Conservation (phyloP, 768 basidiomycete species). For the Termitomyces sp. region DNA sequence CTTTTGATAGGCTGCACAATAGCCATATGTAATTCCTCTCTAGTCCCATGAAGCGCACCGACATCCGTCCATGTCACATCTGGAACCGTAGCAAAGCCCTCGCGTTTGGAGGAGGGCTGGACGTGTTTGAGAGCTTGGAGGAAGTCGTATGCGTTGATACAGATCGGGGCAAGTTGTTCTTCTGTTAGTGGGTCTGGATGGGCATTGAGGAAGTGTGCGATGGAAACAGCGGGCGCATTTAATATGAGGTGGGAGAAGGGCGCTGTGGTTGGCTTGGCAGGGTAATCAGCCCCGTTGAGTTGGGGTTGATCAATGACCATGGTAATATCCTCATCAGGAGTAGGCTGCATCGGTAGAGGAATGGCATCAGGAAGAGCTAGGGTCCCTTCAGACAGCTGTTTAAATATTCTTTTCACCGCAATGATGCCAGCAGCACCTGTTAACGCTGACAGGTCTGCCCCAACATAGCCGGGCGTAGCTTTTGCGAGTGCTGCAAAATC, state of each 20-base stretch:
- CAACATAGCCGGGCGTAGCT: slow-evolving; percentile 95
- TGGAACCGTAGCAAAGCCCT: slow-evolving; percentile 96
- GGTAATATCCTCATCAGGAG: slow-evolving; percentile 29
- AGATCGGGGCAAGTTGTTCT: slow-evolving; percentile 76
- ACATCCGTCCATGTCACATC: slow-evolving; percentile 95
- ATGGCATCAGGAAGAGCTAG: slow-evolving; percentile 48
- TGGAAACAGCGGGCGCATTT: slow-evolving; percentile 50
- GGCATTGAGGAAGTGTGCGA: slow-evolving; percentile 84
- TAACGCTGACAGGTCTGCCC: slow-evolving; percentile 88
- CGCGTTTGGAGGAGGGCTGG: slow-evolving; percentile 95
- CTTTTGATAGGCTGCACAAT: slow-evolving; percentile 92
- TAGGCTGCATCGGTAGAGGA: slow-evolving; percentile 11
- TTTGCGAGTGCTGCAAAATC: slow-evolving; percentile 85
- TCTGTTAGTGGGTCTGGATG: slow-evolving; percentile 81
- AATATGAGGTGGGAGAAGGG: slow-evolving; percentile 31
- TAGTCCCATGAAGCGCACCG: slow-evolving; percentile 81
- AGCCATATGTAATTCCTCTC: slow-evolving; percentile 95
- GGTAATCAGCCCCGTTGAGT: slow-evolving; percentile 4
- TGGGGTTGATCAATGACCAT: slow-evolving; percentile 42
- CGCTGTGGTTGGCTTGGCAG: slow-evolving; percentile 3
- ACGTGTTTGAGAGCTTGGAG: slow-evolving; percentile 76
- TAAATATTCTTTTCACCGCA: slow-evolving; percentile 95
- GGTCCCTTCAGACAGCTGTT: slow-evolving; percentile 65
- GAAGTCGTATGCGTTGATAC: slow-evolving; percentile 83
- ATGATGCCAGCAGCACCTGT: slow-evolving; percentile 94